Evolutionary conservation across 257 asterid species (phyloP).

Genomic region (Przewalskia tangutica): DNA sequence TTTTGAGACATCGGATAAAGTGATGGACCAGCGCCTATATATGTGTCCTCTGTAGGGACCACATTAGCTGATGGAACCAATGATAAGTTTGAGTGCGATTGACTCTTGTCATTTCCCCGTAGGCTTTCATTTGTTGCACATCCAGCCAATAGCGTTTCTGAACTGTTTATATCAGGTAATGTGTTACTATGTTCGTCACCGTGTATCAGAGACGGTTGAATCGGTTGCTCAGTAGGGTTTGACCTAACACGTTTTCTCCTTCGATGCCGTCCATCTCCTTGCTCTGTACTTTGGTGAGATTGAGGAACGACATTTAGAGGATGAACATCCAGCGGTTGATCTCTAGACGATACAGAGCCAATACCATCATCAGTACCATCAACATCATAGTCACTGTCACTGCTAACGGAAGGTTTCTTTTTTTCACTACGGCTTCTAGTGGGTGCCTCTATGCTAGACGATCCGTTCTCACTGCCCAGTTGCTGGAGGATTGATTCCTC

Average conservation of each 20-base stretch:
- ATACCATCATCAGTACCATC: constrained; percentile 40
- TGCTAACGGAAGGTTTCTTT: constrained; percentile 41
- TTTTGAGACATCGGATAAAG: constrained; percentile 20
- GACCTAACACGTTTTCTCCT: constrained; percentile 27
- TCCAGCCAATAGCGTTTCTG: constrained; percentile 3
- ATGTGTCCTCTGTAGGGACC: constrained; percentile 3
- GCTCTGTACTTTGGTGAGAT: constrained; percentile 22
- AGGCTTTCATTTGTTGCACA: no score
- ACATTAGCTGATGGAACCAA: constrained; percentile 26
- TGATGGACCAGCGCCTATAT: constrained; percentile 14
- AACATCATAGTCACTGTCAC: constrained; percentile 78
- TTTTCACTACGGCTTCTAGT: constrained; percentile 32
- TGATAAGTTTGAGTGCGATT: constrained; percentile 17
- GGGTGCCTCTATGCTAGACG: constrained; percentile 55
- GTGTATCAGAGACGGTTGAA: constrained; percentile 22
- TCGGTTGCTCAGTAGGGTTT: constrained; percentile 14
- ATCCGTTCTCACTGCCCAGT: constrained; percentile 62
- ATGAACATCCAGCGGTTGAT: constrained; percentile 15
- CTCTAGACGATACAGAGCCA: constrained; percentile 56
- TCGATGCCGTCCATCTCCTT: constrained; percentile 17
- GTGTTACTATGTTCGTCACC: constrained; percentile 19
- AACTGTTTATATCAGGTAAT: constrained; percentile 25
- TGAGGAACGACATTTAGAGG: constrained; percentile 13
- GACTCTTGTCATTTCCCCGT: no score
- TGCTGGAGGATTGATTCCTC: constrained; percentile 56